Evolutionary conservation across 768 basidiomycete genomes (phyloP).

Genomic region (Boletus tylopilopsis): DNA sequence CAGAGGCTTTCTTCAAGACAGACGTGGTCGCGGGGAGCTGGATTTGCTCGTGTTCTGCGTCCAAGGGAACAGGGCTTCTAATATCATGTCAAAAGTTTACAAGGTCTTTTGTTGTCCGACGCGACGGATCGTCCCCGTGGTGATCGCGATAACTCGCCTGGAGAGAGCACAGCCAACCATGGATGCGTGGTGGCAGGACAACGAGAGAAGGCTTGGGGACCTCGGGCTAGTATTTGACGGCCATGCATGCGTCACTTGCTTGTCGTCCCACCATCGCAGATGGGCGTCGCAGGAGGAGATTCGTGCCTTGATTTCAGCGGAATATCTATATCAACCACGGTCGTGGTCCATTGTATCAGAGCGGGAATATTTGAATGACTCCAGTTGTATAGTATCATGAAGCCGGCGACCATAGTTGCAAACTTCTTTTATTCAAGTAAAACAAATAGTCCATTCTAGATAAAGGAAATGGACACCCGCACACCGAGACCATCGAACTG

Average conservation of each 20-base stretch:
- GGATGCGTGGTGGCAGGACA: constrained; percentile 34
- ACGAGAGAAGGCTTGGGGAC: constrained; percentile 15
- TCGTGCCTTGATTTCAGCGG: constrained; percentile 7
- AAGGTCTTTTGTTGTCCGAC: constrained; percentile 29
- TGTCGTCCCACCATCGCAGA: constrained; percentile 14
- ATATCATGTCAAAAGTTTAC: constrained; percentile 15
- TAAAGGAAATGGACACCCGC: no score
- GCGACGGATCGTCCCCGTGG: constrained; percentile 33
- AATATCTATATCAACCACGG: constrained; percentile 7
- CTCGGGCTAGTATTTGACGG: constrained; percentile 26
- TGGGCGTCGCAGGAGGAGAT: constrained; percentile 17
- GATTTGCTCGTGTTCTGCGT: constrained; percentile 24
- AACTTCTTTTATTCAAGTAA: background rate
- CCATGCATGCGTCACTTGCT: constrained; percentile 27
- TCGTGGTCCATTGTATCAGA: background rate
- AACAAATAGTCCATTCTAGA: no score
- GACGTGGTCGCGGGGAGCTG: constrained; percentile 18
- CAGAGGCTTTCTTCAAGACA: constrained; percentile 32
- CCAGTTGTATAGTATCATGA: constrained; percentile 18
- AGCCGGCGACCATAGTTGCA: constrained; percentile 8
- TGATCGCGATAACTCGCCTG: constrained; percentile 37
- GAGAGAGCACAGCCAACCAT: constrained; percentile 29
- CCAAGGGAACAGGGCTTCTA: constrained; percentile 16
- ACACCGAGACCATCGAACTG: no score
- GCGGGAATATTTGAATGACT: constrained; percentile 5